Conservation (phyloP, 2,329 filamentous ascomycete genomes). For the Claviceps humidiphila region DNA sequence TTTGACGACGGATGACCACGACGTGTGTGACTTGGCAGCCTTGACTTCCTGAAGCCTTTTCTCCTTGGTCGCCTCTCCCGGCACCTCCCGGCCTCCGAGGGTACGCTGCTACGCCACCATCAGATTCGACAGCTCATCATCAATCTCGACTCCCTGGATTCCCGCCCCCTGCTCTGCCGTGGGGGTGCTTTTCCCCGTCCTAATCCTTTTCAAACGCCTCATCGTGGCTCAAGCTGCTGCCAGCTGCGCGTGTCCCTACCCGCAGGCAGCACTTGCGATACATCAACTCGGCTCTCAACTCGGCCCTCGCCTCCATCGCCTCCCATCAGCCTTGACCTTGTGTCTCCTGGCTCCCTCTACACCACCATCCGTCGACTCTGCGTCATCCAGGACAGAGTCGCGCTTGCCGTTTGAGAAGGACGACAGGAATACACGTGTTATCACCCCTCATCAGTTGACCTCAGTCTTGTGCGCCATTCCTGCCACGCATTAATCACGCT, state of each 20-base stretch:
- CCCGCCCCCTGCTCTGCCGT: not conserved
- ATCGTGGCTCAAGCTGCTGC: not conserved
- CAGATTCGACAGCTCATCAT: conserved; percentile 1
- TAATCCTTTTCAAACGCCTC: not conserved
- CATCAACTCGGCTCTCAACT: not conserved
- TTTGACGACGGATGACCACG: conserved; percentile 1
- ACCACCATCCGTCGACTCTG: not conserved
- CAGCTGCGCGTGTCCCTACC: not conserved
- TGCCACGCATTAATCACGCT: not conserved
- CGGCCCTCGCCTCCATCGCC: not conserved
- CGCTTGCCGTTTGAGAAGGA: not conserved
- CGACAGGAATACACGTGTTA: not conserved
- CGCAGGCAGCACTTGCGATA: not conserved
- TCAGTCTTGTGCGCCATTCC: not conserved
- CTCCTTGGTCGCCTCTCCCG: conserved; percentile 4
- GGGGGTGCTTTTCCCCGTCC: not conserved
- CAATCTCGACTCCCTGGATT: not conserved
- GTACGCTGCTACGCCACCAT: conserved; percentile 8
- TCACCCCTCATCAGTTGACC: not conserved
- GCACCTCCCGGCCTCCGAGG: conserved; percentile 7
- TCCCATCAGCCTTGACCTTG: not conserved
- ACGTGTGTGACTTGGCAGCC: conserved; percentile 7
- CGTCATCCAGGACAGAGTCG: not conserved
- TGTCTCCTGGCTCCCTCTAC: not conserved
- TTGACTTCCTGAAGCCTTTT: conserved; percentile 5